Conservation (phyloP, 202 grass and related monocot species). For the Carex sylvatica region DNA sequence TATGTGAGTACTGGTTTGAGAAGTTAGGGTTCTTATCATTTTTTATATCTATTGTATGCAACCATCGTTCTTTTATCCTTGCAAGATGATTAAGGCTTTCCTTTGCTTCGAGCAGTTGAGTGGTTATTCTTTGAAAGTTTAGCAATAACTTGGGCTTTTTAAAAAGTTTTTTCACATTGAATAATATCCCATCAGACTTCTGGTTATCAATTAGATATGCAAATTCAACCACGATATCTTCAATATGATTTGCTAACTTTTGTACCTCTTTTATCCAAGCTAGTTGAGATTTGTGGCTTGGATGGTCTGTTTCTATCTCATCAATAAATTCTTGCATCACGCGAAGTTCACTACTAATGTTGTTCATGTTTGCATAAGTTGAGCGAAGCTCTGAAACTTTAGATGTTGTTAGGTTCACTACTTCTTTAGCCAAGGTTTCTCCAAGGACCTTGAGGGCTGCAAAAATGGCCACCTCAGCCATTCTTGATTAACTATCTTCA, state of each 20-base stretch:
- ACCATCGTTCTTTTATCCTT: neutral
- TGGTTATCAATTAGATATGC: conserved; percentile 15
- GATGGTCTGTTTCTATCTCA: neutral
- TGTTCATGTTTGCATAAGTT: too few species aligned
- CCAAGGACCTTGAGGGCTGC: too few species aligned
- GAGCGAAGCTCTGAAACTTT: too few species aligned
- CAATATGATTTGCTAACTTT: conserved; percentile 32
- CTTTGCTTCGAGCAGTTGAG: conserved; percentile 12
- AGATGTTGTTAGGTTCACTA: too few species aligned
- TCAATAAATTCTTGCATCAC: too few species aligned
- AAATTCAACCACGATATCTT: conserved; percentile 40
- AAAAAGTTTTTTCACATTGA: neutral
- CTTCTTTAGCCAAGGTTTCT: too few species aligned
- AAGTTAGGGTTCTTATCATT: too few species aligned
- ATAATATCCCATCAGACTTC: neutral
- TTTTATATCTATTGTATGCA: neutral
- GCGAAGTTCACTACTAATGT: too few species aligned
- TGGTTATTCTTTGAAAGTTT: conserved; percentile 3
- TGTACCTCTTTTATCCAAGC: conserved; percentile 31
- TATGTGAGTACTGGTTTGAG: neutral
- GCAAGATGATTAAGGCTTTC: conserved; percentile 17
- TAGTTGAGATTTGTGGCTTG: neutral
- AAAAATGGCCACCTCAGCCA: too few species aligned
- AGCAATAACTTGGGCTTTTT: neutral
- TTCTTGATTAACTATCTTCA: too few species aligned